Base-by-base conservation (phyloP, 2,329 filamentous ascomycete genomes). In the Fusarium ramigenum region DNA sequence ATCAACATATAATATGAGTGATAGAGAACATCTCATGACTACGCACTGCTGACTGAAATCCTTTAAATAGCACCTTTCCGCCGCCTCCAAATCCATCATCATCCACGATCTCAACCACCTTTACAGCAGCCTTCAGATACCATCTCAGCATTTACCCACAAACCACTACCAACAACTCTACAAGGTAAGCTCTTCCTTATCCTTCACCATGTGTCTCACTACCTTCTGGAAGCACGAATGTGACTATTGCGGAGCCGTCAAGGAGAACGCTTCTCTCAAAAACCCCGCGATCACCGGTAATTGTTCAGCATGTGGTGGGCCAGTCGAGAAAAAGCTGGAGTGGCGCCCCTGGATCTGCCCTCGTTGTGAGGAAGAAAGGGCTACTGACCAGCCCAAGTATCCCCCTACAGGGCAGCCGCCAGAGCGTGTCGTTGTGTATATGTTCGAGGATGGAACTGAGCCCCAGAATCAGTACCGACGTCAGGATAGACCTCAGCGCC, bases 131-230 rank as follows among this genome's bases (percentile, higher is more conserved):
- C 16, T 50, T 37, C 34, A 28, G 14, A 19, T 1, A 50, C 6
- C n/a, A 36, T 36, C 49, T 28, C 18, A 40, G 4, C 10, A 18
- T n/a, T 21, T 40, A 14, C 19, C 12, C 14, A 28, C 10, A 10
- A 18, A 28, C 18, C 14, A 21, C 23, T 9, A 28, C 5, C 11
- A 18, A 18, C 10, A n/a, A 2, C 19, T 7, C 15, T 40, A 28
- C 16, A 28, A 2, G 14, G 0, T n/a, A 39, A n/a, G 7, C 2
- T 16, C 34, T 54, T 28, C 1, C 1, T 7, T 14, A 54, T n/a
- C 23, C 15, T 28, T 28, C 23, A n/a, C 36, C 19, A 54, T 54
- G 50, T 54, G 50, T 28, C 18, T 8, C 50, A 21, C 19, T 4
- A n/a, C 21, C 19, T 54, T 54, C 34, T 28, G 19, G 12, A 11